phyloP scores from a whole-genome alignment of 495 filamentous ascomycete species.

The Aspergillus nidulans region DNA sequence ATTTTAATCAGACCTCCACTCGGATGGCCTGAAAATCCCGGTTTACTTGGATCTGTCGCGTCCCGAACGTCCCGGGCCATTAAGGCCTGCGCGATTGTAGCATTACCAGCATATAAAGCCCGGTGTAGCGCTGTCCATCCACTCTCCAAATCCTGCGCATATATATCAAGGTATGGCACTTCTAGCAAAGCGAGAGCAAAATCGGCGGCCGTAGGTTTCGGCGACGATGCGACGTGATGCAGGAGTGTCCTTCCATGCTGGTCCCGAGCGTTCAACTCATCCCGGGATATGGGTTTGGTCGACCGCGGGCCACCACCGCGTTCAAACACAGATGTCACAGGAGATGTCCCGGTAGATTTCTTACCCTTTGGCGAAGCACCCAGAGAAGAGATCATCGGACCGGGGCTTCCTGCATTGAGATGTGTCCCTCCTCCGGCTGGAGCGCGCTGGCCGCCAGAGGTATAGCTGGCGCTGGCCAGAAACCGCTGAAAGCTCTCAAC shows the following conservation, averaged over 20 bases:
- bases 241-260: constrained; percentile 74
- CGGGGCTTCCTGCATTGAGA: constrained; percentile 47
- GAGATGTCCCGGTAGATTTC: constrained; percentile 25
- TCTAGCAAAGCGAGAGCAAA: constrained; percentile 77
- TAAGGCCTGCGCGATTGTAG: constrained; percentile 75
- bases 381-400: constrained; percentile 44
- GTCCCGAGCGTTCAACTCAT: constrained; percentile 81
- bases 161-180: constrained; percentile 79
- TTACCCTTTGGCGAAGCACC: constrained; percentile 39
- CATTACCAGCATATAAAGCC: constrained; percentile 89
- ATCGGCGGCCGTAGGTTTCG: constrained; percentile 55
- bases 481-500: constrained; percentile 84
- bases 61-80: constrained; percentile 71
- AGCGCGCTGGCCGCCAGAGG: constrained; percentile 34
- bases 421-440: constrained; percentile 28
- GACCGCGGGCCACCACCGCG: constrained; percentile 18
- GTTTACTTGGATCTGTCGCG: constrained; percentile 47
- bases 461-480: constrained; percentile 61
- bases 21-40: constrained; percentile 43
- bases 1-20: constrained; percentile 76
- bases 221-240: constrained; percentile 76
- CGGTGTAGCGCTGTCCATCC: constrained; percentile 95
- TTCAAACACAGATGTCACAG: constrained; percentile 26
- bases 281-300: constrained; percentile 47
- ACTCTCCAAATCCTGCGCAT: constrained; percentile 81